A percentile compares a stretch with the other conserved stretches of the same genome.
Evolutionary conservation across 495 filamentous ascomycete genomes (phyloP).

Genomic region (Penicillium paradoxum): DNA sequence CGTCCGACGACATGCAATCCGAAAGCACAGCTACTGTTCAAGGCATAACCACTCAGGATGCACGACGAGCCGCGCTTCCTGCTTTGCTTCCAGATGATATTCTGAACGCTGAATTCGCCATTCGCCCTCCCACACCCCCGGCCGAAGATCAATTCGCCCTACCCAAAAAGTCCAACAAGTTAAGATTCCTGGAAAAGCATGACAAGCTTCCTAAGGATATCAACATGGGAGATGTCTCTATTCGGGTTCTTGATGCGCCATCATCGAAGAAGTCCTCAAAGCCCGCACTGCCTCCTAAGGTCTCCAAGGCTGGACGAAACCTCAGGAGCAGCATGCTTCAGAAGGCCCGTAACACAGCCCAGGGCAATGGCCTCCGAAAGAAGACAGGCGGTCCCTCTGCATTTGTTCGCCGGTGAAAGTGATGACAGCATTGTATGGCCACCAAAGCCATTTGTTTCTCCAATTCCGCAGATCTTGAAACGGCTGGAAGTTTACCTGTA

Average conservation of each 20-base stretch:
- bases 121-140: conserved; percentile 38
- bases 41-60: conserved; percentile 38
- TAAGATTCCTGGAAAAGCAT: conserved; percentile 46
- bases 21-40: conserved; percentile 41
- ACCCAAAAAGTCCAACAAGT: conserved; percentile 39
- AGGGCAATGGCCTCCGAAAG: conserved; percentile 38
- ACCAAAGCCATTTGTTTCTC: background rate
- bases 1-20: conserved; percentile 32
- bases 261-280: conserved; percentile 29
- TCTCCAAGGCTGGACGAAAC: conserved; percentile 41
- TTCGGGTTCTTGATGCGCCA: conserved; percentile 47
- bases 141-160: conserved; percentile 21
- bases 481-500: background rate
- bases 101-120: conserved; percentile 41
- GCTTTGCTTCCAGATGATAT: conserved; percentile 51
- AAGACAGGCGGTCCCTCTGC: conserved; percentile 33
- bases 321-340: conserved; percentile 48
- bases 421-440: conserved; percentile 14
- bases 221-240: conserved; percentile 45
- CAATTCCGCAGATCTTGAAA: background rate
- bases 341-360: conserved; percentile 31
- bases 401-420: conserved; percentile 39
- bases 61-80: conserved; percentile 38
- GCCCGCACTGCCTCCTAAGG: conserved; percentile 44
- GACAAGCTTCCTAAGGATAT: conserved; percentile 53